Evolutionary conservation across 1,284 basidiomycete genomes (phyloP), one percentile per base, ranked within the genome.

Genomic region (Mycena sp.): DNA sequence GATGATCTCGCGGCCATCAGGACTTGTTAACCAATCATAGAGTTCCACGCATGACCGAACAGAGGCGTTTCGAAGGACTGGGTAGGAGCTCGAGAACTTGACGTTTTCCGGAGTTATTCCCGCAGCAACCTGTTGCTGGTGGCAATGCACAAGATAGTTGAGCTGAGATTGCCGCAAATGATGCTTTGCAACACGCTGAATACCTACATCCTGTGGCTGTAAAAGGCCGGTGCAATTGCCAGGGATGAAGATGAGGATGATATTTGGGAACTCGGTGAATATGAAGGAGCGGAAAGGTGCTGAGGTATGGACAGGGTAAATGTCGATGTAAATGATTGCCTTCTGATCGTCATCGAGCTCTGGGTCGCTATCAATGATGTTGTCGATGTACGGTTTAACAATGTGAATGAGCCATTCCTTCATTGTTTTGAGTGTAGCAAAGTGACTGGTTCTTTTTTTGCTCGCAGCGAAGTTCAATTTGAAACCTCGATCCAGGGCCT

Each of bases 311-410:
- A 35, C 32, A 14, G 32, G 32, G 32, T 35, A 35, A 14, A 35
- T 35, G 57, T 73, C 73, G 16, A 70, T 67, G 45, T 72, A 74
- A n/a, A 53, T 41, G 51, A 74, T 64, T 1, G 52, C 38, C 43
- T 67, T 71, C 58, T 74, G 72, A 52, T 72, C 49, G 52, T 23
- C 23, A 25, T 38, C 29, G 16, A 55, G 52, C 6, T 21, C 23
- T 6, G 29, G 23, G 40, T 55, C 37, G 21, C 32, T 17, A 43
- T 6, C 48, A 45, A 63, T 58, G 26, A 52, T 37, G 11, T 16
- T 16, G 19, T 56, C 48, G 10, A 52, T n/a, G 40, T 64, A 61
- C 9, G 62, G 58, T 23, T 37, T 26, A 19, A 65, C 16, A 41
- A 65, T 35, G 10, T 62, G 16, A 14, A 10, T 6, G 12, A 52